These are phyloP conservation scores for Starmerella apicola DNA, from an alignment of 805 yeast species.

Conservation along the genomic window DNA sequence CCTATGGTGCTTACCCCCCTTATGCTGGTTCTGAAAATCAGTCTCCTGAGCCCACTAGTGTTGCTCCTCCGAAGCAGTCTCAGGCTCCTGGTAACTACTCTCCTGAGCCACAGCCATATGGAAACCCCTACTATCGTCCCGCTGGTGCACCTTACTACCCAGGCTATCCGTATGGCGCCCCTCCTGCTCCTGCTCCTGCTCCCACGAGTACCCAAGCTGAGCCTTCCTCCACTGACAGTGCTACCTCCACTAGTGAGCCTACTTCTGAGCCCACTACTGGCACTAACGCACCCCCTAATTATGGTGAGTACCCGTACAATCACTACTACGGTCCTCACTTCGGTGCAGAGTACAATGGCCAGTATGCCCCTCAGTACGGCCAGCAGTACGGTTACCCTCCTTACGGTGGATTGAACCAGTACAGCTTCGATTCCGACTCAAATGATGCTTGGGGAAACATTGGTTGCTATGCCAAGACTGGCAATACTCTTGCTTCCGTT, in stretches of 20 bases:
- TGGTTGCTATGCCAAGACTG: conserved; percentile 6
- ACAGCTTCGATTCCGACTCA: not conserved
- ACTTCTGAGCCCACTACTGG: not conserved
- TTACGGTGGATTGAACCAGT: not conserved
- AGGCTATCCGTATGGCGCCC: not conserved
- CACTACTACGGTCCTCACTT: too few species aligned
- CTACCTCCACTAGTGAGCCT: not conserved
- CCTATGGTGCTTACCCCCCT: not conserved
- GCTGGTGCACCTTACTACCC: not conserved
- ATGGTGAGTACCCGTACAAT: not conserved
- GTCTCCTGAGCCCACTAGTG: not conserved
- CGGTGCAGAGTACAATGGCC: too few species aligned
- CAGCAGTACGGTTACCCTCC: not conserved
- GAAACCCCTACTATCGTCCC: not conserved
- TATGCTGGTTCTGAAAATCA: not conserved
- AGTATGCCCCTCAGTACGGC: not conserved
- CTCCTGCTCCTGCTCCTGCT: not conserved
- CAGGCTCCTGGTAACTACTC: conserved; percentile 6
- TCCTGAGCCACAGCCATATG: not conserved
- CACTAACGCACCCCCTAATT: not conserved
- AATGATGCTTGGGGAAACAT: conserved; percentile 1
- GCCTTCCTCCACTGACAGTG: too few species aligned
- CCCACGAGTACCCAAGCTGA: too few species aligned
- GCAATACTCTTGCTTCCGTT: conserved; percentile 3
- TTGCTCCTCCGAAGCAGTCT: not conserved